Conservation (phyloP, 805 yeast genomes). For the Yarrowia sp. region DNA sequence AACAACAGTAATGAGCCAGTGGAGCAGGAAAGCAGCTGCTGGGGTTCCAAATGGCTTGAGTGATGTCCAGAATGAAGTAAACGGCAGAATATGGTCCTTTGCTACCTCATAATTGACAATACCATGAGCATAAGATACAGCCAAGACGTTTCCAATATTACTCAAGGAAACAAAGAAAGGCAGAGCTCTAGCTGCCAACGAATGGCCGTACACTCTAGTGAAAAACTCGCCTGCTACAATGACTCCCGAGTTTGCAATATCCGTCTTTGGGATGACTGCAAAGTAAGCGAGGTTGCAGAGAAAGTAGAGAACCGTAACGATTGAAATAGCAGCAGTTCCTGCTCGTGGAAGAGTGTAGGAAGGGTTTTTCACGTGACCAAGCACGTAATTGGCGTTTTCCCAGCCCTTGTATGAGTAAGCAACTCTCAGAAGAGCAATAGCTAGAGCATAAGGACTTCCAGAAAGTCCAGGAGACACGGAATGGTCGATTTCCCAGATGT, state of each 20-base stretch:
- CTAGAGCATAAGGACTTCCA: slow-evolving; percentile 43
- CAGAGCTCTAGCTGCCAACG: slow-evolving; percentile 48
- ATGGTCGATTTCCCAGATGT: slow-evolving; percentile 43
- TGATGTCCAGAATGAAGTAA: slow-evolving; percentile 47
- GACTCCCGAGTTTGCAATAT: slow-evolving; percentile 53
- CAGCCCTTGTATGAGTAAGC: slow-evolving; percentile 68
- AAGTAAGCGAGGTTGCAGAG: slow-evolving; percentile 59
- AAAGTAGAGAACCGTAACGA: slow-evolving; percentile 54
- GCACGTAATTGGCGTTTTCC: slow-evolving; percentile 66
- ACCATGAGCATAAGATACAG: slow-evolving; percentile 61
- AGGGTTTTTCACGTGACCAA: slow-evolving; percentile 58
- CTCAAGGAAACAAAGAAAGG: slow-evolving; percentile 61
- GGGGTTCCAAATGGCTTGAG: slow-evolving; percentile 43
- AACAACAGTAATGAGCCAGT: slow-evolving; percentile 55
- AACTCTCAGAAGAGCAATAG: slow-evolving; percentile 58
- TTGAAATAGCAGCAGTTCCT: slow-evolving; percentile 56
- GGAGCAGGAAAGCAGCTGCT: slow-evolving; percentile 49
- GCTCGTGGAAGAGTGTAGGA: slow-evolving; percentile 55
- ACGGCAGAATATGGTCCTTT: slow-evolving; percentile 50
- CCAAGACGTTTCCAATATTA: slow-evolving; percentile 62
- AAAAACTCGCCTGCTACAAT: slow-evolving; percentile 63
- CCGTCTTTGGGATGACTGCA: slow-evolving; percentile 48
- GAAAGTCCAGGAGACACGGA: slow-evolving; percentile 40
- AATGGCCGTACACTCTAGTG: slow-evolving; percentile 56
- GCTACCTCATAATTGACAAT: slow-evolving; percentile 60